Conservation (phyloP, 495 filamentous ascomycete genomes). For the Collariella sp. region DNA sequence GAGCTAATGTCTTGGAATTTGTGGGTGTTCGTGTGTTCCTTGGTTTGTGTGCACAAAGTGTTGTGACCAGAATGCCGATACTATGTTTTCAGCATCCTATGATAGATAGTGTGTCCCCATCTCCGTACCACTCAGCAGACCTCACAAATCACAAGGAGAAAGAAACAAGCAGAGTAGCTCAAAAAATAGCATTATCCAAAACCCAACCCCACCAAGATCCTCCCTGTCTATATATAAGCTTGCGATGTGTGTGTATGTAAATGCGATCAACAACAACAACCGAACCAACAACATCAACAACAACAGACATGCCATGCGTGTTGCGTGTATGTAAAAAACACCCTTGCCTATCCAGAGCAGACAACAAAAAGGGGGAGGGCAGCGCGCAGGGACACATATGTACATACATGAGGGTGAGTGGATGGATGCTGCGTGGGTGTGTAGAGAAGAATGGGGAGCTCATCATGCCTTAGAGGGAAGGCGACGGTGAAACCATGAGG, state of each 20-base stretch:
- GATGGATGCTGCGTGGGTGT: background rate
- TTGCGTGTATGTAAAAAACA: background rate
- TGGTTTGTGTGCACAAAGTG: too few relatives aligned
- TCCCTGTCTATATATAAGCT: conserved; percentile 7
- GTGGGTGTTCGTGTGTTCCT: too few relatives aligned
- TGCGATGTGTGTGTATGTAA: conserved; percentile 4
- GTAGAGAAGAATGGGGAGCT: conserved; percentile 1
- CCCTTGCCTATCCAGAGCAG: background rate
- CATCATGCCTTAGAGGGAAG: background rate
- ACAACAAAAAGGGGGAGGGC: background rate
- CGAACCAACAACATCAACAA: background rate
- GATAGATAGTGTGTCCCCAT: too few relatives aligned
- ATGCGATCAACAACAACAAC: conserved; percentile 3
- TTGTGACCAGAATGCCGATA: too few relatives aligned
- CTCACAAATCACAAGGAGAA: too few relatives aligned
- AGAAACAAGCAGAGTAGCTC: background rate
- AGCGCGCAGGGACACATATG: background rate
- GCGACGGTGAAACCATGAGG: background rate
- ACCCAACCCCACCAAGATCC: background rate
- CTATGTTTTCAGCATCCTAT: too few relatives aligned
- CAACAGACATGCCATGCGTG: conserved; percentile 4
- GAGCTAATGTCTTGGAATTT: too few relatives aligned
- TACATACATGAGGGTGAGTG: background rate
- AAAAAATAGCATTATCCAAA: background rate
- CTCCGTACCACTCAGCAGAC: too few relatives aligned